Conservation (phyloP, 78 protist species). For the Speleostelium caveatum region DNA sequence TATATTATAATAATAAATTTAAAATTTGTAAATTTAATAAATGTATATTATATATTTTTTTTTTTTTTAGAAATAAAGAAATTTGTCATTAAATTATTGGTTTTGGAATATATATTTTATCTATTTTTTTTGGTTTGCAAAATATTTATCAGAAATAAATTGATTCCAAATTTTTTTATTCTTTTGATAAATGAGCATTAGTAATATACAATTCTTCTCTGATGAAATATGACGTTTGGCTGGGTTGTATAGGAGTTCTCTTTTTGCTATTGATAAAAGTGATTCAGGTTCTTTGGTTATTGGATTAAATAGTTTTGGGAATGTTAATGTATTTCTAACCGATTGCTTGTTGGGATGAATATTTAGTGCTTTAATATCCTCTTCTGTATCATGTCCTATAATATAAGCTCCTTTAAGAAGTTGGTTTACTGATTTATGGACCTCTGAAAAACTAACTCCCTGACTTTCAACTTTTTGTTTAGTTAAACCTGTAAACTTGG, state of each 20-base stretch:
- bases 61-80: no score
- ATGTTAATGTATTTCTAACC: conserved; percentile 9
- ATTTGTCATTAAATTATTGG: no score
- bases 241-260: background rate
- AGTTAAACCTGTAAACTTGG: conserved; percentile 53
- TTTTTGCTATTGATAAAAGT: background rate
- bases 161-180: conserved; percentile 55
- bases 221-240: background rate
- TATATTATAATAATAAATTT: no score
- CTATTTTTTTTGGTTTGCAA: background rate
- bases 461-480: conserved; percentile 3
- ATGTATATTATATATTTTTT: no score
- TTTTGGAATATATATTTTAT: no score
- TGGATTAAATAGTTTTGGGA: conserved; percentile 2
- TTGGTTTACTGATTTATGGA: conserved; percentile 28
- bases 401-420: conserved; percentile 17
- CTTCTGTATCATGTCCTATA: conserved; percentile 36
- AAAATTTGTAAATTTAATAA: no score
- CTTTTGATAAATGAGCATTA: conserved; percentile 2
- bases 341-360: conserved; percentile 3
- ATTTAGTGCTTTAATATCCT: conserved; percentile 23
- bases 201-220: conserved; percentile 3
- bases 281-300: conserved; percentile 6
- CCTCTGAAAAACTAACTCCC: conserved; percentile 12
- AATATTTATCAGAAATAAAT: conserved; percentile 18